phyloP scores from a whole-genome alignment of 352 stramenopile species.

The Phytophthora sansomeana region DNA sequence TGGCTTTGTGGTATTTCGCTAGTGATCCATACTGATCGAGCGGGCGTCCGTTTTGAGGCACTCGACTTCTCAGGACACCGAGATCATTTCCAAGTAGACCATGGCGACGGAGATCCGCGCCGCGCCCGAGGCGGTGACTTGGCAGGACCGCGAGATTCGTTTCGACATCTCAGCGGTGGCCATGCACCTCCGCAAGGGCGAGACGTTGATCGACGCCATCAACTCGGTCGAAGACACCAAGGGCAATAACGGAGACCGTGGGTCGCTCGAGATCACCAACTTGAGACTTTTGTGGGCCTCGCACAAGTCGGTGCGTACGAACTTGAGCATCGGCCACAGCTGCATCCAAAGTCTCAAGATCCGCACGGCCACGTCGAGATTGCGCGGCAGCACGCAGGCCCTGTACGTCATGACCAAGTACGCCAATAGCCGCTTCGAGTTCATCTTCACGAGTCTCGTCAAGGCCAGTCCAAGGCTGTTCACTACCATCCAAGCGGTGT shows the following conservation, averaged over 20 bases:
- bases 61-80: neutral
- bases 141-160: conserved; percentile 93
- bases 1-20: conserved; percentile 3
- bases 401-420: conserved; percentile 94
- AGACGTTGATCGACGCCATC: conserved; percentile 91
- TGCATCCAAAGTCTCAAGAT: conserved; percentile 91
- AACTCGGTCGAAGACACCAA: conserved; percentile 96
- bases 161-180: conserved; percentile 79
- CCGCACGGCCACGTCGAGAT: conserved; percentile 87
- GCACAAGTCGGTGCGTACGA: conserved; percentile 88
- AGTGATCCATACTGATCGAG: conserved; percentile 4
- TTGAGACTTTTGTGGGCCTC: conserved; percentile 91
- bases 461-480: conserved; percentile 92
- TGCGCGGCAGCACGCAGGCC: conserved; percentile 92
- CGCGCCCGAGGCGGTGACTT: conserved; percentile 69
- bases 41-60: conserved; percentile 10
- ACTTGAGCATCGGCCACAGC: conserved; percentile 89
- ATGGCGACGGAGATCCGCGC: conserved; percentile 65
- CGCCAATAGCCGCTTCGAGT: conserved; percentile 89
- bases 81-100: neutral
- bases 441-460: conserved; percentile 95
- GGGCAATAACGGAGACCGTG: conserved; percentile 94
- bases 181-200: conserved; percentile 82
- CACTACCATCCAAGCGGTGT: conserved; percentile 93
- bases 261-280: conserved; percentile 92